Conservation (phyloP, 257 asterid genomes). For the Ophiorrhiza pumila region DNA sequence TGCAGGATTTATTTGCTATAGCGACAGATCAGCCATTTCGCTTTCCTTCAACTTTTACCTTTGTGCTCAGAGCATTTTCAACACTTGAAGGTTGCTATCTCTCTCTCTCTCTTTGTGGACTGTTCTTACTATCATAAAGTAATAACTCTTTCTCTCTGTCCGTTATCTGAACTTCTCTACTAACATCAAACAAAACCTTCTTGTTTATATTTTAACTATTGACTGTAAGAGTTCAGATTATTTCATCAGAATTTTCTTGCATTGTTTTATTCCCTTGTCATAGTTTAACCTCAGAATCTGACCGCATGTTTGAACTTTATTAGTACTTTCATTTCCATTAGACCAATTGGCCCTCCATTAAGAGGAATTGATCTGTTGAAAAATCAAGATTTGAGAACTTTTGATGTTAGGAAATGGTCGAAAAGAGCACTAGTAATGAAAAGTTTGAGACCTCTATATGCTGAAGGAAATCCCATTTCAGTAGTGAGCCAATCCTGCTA, state of each 20-base stretch:
- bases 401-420: background rate
- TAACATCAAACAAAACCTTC: background rate
- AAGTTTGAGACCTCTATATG: too few species aligned
- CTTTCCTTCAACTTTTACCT: conserved; percentile 88
- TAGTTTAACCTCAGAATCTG: background rate
- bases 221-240: background rate
- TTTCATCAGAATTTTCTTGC: background rate
- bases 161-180: background rate
- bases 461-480: background rate
- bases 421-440: too few species aligned
- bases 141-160: background rate
- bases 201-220: background rate
- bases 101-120: conserved; percentile 27
- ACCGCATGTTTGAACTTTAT: background rate
- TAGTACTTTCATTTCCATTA: background rate
- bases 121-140: background rate
- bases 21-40: conserved; percentile 98
- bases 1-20: conserved; percentile 97
- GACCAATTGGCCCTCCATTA: background rate
- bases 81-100: conserved; percentile 82
- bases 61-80: conserved; percentile 90
- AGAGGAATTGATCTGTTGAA: background rate
- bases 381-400: background rate
- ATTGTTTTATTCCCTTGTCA: background rate
- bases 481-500: background rate